Conservation (phyloP, 768 basidiomycete species). For the Tricholoma hemisulphureum region DNA sequence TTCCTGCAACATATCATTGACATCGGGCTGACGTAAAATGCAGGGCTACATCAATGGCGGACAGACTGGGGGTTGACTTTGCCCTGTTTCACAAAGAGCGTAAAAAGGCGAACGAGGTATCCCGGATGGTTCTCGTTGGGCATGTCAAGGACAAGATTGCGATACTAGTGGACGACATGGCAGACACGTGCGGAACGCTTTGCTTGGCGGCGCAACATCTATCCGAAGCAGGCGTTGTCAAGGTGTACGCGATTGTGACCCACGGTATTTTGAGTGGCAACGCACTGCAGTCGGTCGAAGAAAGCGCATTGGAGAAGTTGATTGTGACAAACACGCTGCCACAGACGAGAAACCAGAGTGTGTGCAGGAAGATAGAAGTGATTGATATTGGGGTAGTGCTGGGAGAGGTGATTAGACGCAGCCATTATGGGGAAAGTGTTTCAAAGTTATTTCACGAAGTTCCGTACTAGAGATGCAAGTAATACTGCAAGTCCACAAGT, state of each 20-base stretch:
- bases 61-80: slow-evolving; percentile 94
- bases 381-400: slow-evolving; percentile 94
- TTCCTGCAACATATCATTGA: slow-evolving; percentile 7
- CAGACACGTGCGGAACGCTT: slow-evolving; percentile 93
- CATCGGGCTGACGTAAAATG: slow-evolving; percentile 9
- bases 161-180: slow-evolving; percentile 98
- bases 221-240: slow-evolving; percentile 80
- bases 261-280: slow-evolving; percentile 94
- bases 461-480: slow-evolving; percentile 61
- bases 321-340: slow-evolving; percentile 99
- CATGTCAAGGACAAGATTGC: slow-evolving; percentile 90
- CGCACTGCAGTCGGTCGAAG: slow-evolving; percentile 71
- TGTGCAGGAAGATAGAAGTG: slow-evolving; percentile 81
- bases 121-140: slow-evolving; percentile 94
- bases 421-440: slow-evolving; percentile 96
- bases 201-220: slow-evolving; percentile 88
- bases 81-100: slow-evolving; percentile 99
- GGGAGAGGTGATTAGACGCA: slow-evolving; percentile 93
- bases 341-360: slow-evolving; percentile 71
- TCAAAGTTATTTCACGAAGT: slow-evolving; percentile 88
- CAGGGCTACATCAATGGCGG: slow-evolving; percentile 96
- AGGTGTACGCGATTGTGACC: slow-evolving; percentile 90
- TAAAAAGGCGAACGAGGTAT: slow-evolving; percentile 93
- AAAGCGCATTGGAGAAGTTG: slow-evolving; percentile 83
- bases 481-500: too few relatives aligned